Evolutionary conservation across 1,284 basidiomycete genomes (phyloP).

Genomic region (Puccinia horiana): DNA sequence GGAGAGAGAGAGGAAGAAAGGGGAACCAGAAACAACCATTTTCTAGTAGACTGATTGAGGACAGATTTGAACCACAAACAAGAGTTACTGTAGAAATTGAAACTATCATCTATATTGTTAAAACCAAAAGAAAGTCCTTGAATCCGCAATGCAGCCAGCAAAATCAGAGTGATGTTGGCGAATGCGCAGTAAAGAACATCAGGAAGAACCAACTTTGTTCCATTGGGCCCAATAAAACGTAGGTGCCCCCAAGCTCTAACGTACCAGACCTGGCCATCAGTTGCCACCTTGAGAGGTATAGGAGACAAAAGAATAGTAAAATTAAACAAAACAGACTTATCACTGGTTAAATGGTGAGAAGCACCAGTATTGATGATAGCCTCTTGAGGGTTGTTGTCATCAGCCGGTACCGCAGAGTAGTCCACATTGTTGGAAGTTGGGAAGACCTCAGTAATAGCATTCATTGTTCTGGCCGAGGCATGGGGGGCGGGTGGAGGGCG

Average conservation of each 20-base stretch:
- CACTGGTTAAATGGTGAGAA: slow-evolving; percentile 14
- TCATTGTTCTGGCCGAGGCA: too few relatives aligned
- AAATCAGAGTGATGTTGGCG: neutral
- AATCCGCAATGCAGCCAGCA: neutral
- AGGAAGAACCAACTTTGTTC: neutral
- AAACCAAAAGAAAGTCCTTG: neutral
- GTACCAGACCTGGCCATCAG: neutral
- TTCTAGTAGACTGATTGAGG: neutral
- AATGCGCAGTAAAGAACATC: neutral
- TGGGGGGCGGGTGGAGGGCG: too few relatives aligned
- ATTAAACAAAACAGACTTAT: neutral
- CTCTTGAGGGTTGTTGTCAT: too few relatives aligned
- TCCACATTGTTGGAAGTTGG: neutral
- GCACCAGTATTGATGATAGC: slow-evolving; percentile 16
- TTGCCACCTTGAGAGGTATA: neutral
- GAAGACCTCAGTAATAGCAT: too few relatives aligned
- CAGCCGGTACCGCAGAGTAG: neutral
- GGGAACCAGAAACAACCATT: neutral
- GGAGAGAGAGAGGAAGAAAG: too few relatives aligned
- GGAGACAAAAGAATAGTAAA: neutral
- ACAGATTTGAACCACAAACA: neutral
- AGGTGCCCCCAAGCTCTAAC: neutral
- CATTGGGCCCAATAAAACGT: slow-evolving; percentile 4
- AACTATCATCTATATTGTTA: neutral
- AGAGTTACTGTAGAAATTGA: too few relatives aligned